These are phyloP conservation scores for Buxus sempervirens DNA, from an alignment of 164 flowering plant species.

Conservation along the genomic window DNA sequence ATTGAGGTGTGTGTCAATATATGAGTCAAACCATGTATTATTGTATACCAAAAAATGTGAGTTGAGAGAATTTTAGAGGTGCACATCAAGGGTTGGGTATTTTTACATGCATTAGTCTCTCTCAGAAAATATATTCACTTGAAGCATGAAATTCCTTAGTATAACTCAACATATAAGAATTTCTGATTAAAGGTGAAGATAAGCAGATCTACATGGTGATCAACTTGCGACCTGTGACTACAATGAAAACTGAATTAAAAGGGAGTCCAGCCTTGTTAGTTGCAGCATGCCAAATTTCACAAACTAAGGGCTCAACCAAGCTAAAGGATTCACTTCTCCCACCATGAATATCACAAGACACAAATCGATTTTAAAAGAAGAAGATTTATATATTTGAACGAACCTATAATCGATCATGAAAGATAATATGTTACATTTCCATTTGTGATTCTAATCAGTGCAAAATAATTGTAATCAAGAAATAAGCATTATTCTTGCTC, in stretches of 20 bases:
- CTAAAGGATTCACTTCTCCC: conserved; percentile 26
- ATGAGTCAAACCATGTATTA: too few species aligned
- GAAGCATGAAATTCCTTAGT: too few species aligned
- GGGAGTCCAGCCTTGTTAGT: neutral
- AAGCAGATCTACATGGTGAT: neutral
- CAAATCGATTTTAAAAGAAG: conserved; percentile 53
- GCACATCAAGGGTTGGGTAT: too few species aligned
- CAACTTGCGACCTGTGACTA: neutral
- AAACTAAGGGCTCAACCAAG: neutral
- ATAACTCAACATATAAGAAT: too few species aligned
- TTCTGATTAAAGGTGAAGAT: too few species aligned
- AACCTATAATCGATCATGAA: conserved; percentile 41
- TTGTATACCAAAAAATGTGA: too few species aligned
- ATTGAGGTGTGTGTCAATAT: too few species aligned
- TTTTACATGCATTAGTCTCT: too few species aligned
- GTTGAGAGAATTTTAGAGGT: too few species aligned
- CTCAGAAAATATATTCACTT: too few species aligned
- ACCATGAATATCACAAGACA: conserved; percentile 27
- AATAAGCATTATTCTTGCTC: neutral
- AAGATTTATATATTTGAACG: conserved; percentile 31
- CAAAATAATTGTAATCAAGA: too few species aligned
- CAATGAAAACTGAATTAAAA: neutral
- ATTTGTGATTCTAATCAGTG: conserved; percentile 37
- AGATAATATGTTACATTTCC: conserved; percentile 11
- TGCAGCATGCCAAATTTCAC: neutral